Evolutionary conservation across 257 asterid species (phyloP), one percentile per base, ranked within the genome.

Genomic region (Solanum corneliomulleri): DNA sequence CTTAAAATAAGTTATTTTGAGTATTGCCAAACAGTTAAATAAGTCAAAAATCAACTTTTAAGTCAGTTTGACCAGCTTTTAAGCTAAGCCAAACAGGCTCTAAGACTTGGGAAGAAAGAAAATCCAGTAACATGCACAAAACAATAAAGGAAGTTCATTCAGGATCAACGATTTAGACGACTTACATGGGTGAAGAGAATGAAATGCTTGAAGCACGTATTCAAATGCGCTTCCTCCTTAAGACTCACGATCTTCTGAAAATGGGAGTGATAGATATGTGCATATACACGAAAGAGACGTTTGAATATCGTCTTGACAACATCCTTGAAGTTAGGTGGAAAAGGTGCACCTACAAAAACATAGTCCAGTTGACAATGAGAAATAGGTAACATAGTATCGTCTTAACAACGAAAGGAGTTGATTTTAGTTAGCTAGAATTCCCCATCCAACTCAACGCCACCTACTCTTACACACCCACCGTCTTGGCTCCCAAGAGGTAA

Each of bases 201-300:
- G 88, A 95, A 93, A 85, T 95, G 98, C 91, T 95, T 95, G 93
- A 95, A 95, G 92, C 98, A 95, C 42, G 98, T 95, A 89, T 95
- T 95, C 70, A 95, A 92, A 92, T 95, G 98, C 35, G 98, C 98
- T 78, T 95, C 98, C 91, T 93, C 97, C 89, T 93, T 91, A 11
- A 95, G 98, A 80, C 92, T 91, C 91, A 93, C 94, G 37, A 95
- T 93, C 92, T 93, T 93, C 90, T 92, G 95, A 88, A 95, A 95
- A 90, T 94, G 98, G 33, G 95, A 91, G 90, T 94, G 97, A 77
- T 95, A 95, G 86, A 95, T 95, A 88, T 95, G 98, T 23, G 97
- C 97, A 88, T 95, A 95, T 82, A 95, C 98, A 83, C 98, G 97
- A 88, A 94, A 95, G 45, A 95, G 88, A 69, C 97, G 97, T 87